These are phyloP conservation scores for Carex parvula DNA, from an alignment of 176 grass and related monocot species.

Conservation along the genomic window DNA sequence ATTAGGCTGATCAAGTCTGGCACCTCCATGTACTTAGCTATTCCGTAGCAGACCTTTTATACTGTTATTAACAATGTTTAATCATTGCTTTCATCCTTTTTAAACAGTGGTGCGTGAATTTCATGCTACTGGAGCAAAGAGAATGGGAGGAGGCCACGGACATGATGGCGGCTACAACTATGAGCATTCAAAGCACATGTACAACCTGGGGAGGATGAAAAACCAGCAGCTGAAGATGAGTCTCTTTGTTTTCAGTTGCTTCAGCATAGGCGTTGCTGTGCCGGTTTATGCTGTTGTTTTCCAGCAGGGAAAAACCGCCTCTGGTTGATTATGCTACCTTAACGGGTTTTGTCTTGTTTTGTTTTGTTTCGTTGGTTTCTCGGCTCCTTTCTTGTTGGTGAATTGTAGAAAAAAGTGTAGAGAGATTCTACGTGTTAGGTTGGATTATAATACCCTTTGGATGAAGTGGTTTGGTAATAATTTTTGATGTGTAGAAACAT, in stretches of 20 bases:
- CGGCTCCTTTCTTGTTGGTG: neutral
- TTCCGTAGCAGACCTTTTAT: neutral
- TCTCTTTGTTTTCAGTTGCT: constrained; percentile 33
- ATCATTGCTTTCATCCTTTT: neutral
- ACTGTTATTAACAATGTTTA: neutral
- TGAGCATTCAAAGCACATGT: constrained; percentile 76
- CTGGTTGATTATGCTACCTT: constrained; percentile 22
- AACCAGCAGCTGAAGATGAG: constrained; percentile 48
- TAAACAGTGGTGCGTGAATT: constrained; percentile 38
- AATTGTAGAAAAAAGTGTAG: constrained; percentile 1
- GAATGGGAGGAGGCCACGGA: constrained; percentile 46
- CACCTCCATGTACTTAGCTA: neutral
- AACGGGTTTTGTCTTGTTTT: neutral
- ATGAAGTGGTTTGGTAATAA: constrained; percentile 13
- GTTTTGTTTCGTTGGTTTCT: neutral
- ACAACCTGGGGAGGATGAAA: constrained; percentile 66
- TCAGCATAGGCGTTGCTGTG: constrained; percentile 48
- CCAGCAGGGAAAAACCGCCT: constrained; percentile 69
- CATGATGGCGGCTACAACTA: constrained; percentile 52
- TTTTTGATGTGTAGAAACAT: constrained; percentile 4
- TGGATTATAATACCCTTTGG: neutral
- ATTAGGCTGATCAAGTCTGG: too few species aligned
- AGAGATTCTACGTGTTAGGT: constrained; percentile 19
- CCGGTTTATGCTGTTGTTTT: constrained; percentile 57
- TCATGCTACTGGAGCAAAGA: constrained; percentile 46